Evolutionary conservation across 176 grass and related monocot genomes (phyloP).

Genomic region (Oryza australiensis): DNA sequence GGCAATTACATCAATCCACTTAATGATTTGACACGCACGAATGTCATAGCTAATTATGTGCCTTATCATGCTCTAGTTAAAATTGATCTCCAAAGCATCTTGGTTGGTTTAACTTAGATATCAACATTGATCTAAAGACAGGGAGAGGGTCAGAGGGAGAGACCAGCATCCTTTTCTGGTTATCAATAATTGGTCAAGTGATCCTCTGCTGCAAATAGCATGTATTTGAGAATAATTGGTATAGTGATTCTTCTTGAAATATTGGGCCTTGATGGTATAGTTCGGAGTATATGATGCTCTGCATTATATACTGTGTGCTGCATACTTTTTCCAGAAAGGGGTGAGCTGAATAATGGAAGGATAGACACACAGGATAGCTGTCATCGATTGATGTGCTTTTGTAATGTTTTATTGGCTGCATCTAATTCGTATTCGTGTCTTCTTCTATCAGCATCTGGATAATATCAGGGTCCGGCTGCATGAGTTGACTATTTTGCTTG

Average conservation of each 20-base stretch:
- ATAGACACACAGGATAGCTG: neutral
- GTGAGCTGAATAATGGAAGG: neutral
- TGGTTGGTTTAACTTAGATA: neutral
- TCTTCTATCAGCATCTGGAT: neutral
- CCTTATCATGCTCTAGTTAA: neutral
- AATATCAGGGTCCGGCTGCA: neutral
- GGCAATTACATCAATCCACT: neutral
- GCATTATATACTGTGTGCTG: neutral
- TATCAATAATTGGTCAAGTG: neutral
- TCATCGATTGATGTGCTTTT: neutral
- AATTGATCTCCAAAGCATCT: neutral
- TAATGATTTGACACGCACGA: neutral
- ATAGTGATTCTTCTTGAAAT: neutral
- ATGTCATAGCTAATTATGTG: neutral
- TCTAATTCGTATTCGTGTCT: neutral
- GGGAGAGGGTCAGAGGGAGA: neutral
- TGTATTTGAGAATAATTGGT: neutral
- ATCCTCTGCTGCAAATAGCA: neutral
- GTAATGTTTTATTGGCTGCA: neutral
- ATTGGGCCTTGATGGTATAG: neutral
- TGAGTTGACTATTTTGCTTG: neutral
- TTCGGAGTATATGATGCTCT: neutral
- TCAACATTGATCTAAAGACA: neutral
- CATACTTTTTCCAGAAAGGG: constrained; percentile 8
- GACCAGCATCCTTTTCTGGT: neutral